A percentile compares a stretch with the other conserved stretches of the same genome.
Conservation (phyloP, 768 basidiomycete genomes). For the Termitomyces sp. region DNA sequence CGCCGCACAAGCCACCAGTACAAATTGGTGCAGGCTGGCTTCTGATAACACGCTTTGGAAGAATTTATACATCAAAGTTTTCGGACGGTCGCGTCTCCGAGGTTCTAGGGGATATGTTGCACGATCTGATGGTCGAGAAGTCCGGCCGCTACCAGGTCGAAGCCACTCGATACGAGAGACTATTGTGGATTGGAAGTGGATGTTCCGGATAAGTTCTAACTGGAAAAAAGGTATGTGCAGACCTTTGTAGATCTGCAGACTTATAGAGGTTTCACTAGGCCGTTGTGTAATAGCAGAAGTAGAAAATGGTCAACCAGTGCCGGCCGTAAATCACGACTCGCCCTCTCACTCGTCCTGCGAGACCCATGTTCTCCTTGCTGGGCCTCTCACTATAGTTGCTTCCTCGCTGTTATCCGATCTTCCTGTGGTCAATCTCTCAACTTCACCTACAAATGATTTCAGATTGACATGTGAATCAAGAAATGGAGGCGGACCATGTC, state of each 20-base stretch:
- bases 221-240: conserved; percentile 63
- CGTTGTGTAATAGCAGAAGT: conserved; percentile 51
- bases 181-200: conserved; percentile 73
- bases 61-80: conserved; percentile 54
- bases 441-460: conserved; percentile 26
- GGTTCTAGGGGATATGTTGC: conserved; percentile 60
- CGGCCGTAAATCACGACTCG: not conserved
- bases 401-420: conserved; percentile 31
- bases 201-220: conserved; percentile 81
- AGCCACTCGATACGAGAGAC: conserved; percentile 29
- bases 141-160: conserved; percentile 54
- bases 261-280: conserved; percentile 34
- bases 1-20: conserved; percentile 51
- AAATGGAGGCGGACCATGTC: conserved; percentile 19
- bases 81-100: conserved; percentile 62
- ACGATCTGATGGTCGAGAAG: conserved; percentile 49
- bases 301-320: conserved; percentile 5
- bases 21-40: conserved; percentile 62
- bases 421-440: conserved; percentile 33
- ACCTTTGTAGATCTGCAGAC: not conserved
- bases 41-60: conserved; percentile 74
- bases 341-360: conserved; percentile 8
- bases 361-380: conserved; percentile 52
- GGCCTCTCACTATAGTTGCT: conserved; percentile 53
- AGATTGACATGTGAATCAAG: conserved; percentile 39